These are phyloP conservation scores for Metschnikowia baotianmanensis DNA, from an alignment of 805 yeast species.

Conservation along the genomic window DNA sequence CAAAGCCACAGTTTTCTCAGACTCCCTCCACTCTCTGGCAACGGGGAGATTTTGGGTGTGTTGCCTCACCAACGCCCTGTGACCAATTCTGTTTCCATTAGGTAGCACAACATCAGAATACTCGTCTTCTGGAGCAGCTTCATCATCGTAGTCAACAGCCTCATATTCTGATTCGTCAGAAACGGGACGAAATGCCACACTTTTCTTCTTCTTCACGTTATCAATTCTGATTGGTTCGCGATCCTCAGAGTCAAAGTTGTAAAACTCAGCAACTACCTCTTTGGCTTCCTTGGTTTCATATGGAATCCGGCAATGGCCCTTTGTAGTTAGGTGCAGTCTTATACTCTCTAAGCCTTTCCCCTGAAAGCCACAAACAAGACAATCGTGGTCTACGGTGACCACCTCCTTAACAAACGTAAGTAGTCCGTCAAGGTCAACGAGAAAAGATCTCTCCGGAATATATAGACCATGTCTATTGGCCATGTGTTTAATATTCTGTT, in stretches of 20 bases:
- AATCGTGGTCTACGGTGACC: slow-evolving; percentile 39
- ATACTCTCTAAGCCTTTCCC: slow-evolving; percentile 42
- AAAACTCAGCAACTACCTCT: slow-evolving; percentile 35
- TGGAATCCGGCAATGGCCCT: slow-evolving; percentile 47
- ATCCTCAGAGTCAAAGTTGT: slow-evolving; percentile 29
- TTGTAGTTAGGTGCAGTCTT: slow-evolving; percentile 42
- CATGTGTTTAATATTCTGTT: slow-evolving; percentile 49
- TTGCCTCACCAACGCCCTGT: slow-evolving; percentile 69
- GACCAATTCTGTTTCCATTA: slow-evolving; percentile 77
- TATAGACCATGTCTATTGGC: slow-evolving; percentile 44
- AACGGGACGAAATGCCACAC: slow-evolving; percentile 26
- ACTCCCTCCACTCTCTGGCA: slow-evolving; percentile 47
- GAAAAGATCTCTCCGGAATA: slow-evolving; percentile 41
- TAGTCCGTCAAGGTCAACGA: slow-evolving; percentile 38
- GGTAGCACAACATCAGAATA: slow-evolving; percentile 46
- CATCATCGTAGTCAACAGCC: slow-evolving; percentile 15
- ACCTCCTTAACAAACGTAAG: slow-evolving; percentile 38
- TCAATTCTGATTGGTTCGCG: slow-evolving; percentile 12
- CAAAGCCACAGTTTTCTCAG: slow-evolving; percentile 71
- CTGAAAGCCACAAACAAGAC: slow-evolving; percentile 44
- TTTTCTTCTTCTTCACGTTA: slow-evolving; percentile 18
- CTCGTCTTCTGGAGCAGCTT: slow-evolving; percentile 18
- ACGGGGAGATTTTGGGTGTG: slow-evolving; percentile 56
- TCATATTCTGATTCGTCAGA: slow-evolving; percentile 18
- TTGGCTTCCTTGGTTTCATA: slow-evolving; percentile 43